Base-by-base conservation (phyloP, 164 flowering plant species). In the Umbilicus rupestris region DNA sequence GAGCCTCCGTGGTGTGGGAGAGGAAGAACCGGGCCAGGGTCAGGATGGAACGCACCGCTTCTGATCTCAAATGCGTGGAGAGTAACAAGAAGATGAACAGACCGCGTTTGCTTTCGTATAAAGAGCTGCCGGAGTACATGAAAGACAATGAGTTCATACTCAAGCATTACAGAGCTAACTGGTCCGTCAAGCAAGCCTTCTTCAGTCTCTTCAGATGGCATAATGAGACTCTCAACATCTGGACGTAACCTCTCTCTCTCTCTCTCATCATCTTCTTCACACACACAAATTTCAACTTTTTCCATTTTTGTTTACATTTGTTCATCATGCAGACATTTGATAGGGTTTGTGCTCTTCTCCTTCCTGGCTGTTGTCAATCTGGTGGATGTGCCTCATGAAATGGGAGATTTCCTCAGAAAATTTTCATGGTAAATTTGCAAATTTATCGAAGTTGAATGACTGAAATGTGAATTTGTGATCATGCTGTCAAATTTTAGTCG, bases 71-170 rank as follows among this genome's bases (percentile, higher is more conserved):
- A 28, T 55, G 33, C 60, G 28, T 55, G 2, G 60, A 55, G 16
- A 29, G 7, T 2, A 55, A 55, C 33, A 14, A 28, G 19, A 55
- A 59, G 44, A 73, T 5, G 63, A 68, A 66, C 47, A 65, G 69
- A 15, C 75, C 60, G 24, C 26, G 20, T 33, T 69, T 90, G 57
- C 66, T 87, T 29, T 72, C 86, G 44, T 92, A 63, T 63, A 24
- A 68, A 68, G 92, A 85, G 65, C 65, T 88, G 77, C 98, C 98
- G 24, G 96, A 84, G 17, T 88, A 90, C 72, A 81, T 93, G 92
- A 90, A 89, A 68, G 98, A 93, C 69, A 93, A 93, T 57, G 98
- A 93, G 80, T 93, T 71, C 71, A 88, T 93, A 26, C 66, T 86
- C 66, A 57, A 70, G 52, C 71, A 85, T 46, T 93, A 93, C 76